Percentiles rank a stretch among this genome's conserved stretches.
These are phyloP conservation scores for Cardamine occulta DNA, from an alignment of 345 rosid genomes.

Conservation along the genomic window DNA sequence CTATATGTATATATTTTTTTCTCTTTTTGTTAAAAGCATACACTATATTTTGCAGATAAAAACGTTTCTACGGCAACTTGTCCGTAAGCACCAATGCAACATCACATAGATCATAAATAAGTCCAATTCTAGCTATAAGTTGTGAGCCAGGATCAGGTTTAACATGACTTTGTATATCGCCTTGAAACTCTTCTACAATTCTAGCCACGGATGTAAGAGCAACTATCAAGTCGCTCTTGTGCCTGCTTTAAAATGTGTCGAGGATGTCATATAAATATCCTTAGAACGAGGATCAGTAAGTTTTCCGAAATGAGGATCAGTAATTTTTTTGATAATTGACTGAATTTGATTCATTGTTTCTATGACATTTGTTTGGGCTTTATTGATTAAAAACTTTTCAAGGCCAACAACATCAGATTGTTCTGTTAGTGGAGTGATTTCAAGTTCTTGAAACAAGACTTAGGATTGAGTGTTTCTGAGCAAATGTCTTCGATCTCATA, in stretches of 20 bases:
- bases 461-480: neutral
- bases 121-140: too few relatives aligned
- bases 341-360: neutral
- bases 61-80: too few relatives aligned
- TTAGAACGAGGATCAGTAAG: neutral
- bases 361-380: neutral
- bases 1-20: too few relatives aligned
- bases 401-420: neutral
- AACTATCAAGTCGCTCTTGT: too few relatives aligned
- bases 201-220: too few relatives aligned
- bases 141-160: too few relatives aligned
- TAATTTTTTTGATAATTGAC: neutral
- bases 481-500: neutral
- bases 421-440: neutral
- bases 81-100: too few relatives aligned
- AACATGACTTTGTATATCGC: too few relatives aligned
- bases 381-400: neutral
- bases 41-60: too few relatives aligned
- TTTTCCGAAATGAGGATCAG: neutral
- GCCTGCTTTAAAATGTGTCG: neutral
- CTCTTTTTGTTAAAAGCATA: too few relatives aligned
- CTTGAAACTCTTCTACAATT: too few relatives aligned
- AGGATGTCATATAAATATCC: neutral
- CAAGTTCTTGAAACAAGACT: neutral
- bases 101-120: too few relatives aligned